Conservation (phyloP, 2,329 filamentous ascomycete genomes). For the Clonostachys chloroleuca region DNA sequence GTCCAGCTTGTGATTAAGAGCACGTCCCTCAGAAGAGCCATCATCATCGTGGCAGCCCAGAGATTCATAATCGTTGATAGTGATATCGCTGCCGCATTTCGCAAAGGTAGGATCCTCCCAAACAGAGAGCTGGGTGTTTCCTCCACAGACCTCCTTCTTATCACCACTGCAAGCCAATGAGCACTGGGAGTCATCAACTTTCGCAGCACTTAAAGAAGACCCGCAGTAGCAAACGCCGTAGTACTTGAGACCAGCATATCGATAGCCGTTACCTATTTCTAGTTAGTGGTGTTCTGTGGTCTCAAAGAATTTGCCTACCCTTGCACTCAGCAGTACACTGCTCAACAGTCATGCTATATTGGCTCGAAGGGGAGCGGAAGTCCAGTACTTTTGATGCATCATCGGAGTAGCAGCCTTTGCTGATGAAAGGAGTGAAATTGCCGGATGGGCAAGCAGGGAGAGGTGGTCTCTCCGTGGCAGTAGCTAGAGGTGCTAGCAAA, state of each 20-base stretch:
- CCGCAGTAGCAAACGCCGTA: conserved; percentile 50
- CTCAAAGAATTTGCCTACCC: conserved; percentile 18
- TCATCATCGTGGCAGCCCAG: conserved; percentile 57
- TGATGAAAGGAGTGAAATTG: conserved; percentile 40
- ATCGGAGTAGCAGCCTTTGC: conserved; percentile 42
- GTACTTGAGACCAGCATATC: conserved; percentile 46
- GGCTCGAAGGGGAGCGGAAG: conserved; percentile 31
- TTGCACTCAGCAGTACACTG: conserved; percentile 44
- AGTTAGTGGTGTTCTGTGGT: neutral
- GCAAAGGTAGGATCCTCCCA: conserved; percentile 44
- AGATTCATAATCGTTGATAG: conserved; percentile 48
- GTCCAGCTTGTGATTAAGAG: conserved; percentile 37
- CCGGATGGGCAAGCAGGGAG: conserved; percentile 34
- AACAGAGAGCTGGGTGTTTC: conserved; percentile 38
- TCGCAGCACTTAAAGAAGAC: conserved; percentile 45
- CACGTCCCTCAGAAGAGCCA: conserved; percentile 26
- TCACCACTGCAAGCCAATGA: conserved; percentile 49
- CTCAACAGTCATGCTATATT: conserved; percentile 39
- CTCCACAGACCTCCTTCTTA: conserved; percentile 39
- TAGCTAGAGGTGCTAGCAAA: conserved; percentile 20
- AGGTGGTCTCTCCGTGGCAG: conserved; percentile 33
- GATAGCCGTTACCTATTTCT: conserved; percentile 36
- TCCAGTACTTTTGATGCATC: conserved; percentile 26
- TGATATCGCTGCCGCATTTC: conserved; percentile 34
- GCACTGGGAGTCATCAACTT: conserved; percentile 47